These are phyloP conservation scores for Torulaspora gathmanii DNA, from an alignment of 805 yeast genomes.

Conservation along the genomic window DNA sequence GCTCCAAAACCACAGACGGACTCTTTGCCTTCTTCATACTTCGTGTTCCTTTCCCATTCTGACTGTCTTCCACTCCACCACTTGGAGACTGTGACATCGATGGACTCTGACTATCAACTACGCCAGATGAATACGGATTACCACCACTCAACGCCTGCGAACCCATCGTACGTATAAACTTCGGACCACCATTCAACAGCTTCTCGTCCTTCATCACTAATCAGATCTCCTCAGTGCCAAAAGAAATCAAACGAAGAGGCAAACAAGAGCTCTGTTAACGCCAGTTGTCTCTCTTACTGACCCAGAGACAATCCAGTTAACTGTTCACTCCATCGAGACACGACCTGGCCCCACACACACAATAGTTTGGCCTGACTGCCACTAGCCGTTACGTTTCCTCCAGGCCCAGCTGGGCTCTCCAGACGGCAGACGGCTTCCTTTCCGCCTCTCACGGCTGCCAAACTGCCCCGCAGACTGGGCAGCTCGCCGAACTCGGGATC, in stretches of 20 bases:
- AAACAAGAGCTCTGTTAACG: neutral
- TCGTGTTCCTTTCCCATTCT: neutral
- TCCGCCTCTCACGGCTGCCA: neutral
- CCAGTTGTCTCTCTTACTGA: too few relatives aligned
- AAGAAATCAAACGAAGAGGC: neutral
- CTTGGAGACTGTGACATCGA: slow-evolving; percentile 13
- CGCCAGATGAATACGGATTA: slow-evolving; percentile 12
- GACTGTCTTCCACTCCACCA: neutral
- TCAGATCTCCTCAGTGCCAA: neutral
- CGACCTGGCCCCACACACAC: too few relatives aligned
- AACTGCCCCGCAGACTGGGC: neutral
- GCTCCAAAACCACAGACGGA: slow-evolving; percentile 3
- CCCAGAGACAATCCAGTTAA: too few relatives aligned
- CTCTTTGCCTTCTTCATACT: slow-evolving; percentile 2
- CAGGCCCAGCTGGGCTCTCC: neutral
- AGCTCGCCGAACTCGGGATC: neutral
- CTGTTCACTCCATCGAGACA: too few relatives aligned
- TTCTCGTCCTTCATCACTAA: slow-evolving; percentile 2
- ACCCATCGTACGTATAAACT: slow-evolving; percentile 20
- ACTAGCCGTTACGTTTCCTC: neutral
- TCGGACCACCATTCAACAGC: slow-evolving; percentile 5
- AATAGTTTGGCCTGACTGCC: too few relatives aligned
- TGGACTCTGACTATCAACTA: slow-evolving; percentile 10
- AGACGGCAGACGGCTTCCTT: neutral
- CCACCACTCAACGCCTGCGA: slow-evolving; percentile 20